These are phyloP conservation scores for Alternaria brassicae DNA, from an alignment of 2,329 filamentous ascomycete species.

Conservation along the genomic window DNA sequence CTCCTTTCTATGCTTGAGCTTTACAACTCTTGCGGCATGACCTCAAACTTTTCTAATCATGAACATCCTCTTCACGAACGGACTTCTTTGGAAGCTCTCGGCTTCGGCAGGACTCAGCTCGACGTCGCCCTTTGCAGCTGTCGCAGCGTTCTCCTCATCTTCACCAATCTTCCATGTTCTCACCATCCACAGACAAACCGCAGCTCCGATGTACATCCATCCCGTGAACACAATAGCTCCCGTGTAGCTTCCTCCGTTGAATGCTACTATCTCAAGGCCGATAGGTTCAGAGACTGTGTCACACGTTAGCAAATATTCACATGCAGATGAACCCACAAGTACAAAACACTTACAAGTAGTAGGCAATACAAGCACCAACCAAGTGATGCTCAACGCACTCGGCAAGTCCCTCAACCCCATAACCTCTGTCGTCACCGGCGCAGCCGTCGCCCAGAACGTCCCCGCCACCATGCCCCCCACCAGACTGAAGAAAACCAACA, in stretches of 20 bases:
- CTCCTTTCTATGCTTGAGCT: not conserved
- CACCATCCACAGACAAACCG: slow-evolving; percentile 61
- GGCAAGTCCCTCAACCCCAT: slow-evolving; percentile 74
- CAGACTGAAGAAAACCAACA: slow-evolving; percentile 74
- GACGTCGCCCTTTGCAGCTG: slow-evolving; percentile 34
- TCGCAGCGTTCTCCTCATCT: slow-evolving; percentile 52
- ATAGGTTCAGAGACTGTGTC: slow-evolving; percentile 60
- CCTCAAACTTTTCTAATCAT: slow-evolving; percentile 41
- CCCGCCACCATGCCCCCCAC: slow-evolving; percentile 72
- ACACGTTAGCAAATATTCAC: slow-evolving; percentile 6
- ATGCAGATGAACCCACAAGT: not conserved
- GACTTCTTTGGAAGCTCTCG: slow-evolving; percentile 26
- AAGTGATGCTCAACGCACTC: slow-evolving; percentile 72
- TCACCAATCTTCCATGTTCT: slow-evolving; percentile 68
- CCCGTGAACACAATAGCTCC: slow-evolving; percentile 67
- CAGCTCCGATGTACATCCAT: slow-evolving; percentile 67
- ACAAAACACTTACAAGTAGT: slow-evolving; percentile 62
- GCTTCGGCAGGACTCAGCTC: slow-evolving; percentile 31
- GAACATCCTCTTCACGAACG: slow-evolving; percentile 41
- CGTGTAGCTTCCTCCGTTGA: slow-evolving; percentile 60
- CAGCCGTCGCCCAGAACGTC: slow-evolving; percentile 70
- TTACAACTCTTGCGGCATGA: not conserved
- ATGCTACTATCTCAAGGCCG: slow-evolving; percentile 60
- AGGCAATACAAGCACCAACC: slow-evolving; percentile 74
- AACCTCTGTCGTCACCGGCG: slow-evolving; percentile 75